A percentile compares a stretch with the other conserved stretches of the same genome.
phyloP scores from a whole-genome alignment of 2,329 filamentous ascomycete genomes.

The Albophoma yamanashiensis region DNA sequence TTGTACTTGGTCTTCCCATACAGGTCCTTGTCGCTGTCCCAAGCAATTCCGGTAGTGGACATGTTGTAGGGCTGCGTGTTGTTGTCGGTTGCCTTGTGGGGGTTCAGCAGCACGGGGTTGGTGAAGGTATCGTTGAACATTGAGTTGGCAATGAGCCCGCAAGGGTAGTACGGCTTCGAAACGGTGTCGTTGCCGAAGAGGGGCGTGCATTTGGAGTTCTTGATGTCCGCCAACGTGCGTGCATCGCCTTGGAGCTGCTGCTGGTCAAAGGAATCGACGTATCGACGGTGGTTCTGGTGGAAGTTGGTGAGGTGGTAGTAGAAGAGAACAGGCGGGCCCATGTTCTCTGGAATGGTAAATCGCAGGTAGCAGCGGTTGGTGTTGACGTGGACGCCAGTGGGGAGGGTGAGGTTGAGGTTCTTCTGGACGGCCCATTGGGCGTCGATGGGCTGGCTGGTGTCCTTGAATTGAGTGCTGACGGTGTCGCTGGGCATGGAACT shows the following conservation, averaged over 20 bases:
- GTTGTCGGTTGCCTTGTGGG: conserved; percentile 17
- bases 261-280: conserved; percentile 80
- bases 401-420: conserved; percentile 28
- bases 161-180: conserved; percentile 75
- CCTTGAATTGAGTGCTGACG: conserved; percentile 64
- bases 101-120: conserved; percentile 51
- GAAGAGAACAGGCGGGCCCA: conserved; percentile 74
- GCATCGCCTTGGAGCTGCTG: conserved; percentile 68
- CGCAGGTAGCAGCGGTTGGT: conserved; percentile 57
- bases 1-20: conserved; percentile 64
- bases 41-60: conserved; percentile 73
- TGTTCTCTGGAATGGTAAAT: conserved; percentile 69
- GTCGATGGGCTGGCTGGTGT: conserved; percentile 26
- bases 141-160: conserved; percentile 92
- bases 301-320: conserved; percentile 97
- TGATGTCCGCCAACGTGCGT: conserved; percentile 49
- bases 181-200: conserved; percentile 40
- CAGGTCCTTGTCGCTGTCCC: conserved; percentile 70
- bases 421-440: conserved; percentile 32
- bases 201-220: conserved; percentile 63
- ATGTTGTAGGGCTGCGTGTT: conserved; percentile 55
- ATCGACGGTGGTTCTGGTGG: conserved; percentile 96
- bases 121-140: conserved; percentile 89
- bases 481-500: conserved; percentile 42
- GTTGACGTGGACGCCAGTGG: conserved; percentile 21